Evolutionary conservation across 441 rosid genomes (phyloP).

Genomic region (Croton setiger): DNA sequence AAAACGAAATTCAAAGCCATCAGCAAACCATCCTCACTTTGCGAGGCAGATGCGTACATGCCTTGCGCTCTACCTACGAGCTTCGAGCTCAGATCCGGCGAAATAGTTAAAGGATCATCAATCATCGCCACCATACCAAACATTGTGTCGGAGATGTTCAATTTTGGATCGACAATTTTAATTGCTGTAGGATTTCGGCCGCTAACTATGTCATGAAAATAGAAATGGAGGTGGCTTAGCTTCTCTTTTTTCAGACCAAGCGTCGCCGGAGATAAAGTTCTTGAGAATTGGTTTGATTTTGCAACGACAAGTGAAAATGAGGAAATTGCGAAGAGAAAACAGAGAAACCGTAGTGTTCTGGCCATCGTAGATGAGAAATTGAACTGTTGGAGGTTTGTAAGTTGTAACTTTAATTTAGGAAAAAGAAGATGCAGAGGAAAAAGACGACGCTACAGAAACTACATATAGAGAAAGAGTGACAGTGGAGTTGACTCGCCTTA

Average conservation of each 20-base stretch:
- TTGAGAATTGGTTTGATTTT: conserved; percentile 22
- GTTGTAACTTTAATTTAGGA: too few relatives aligned
- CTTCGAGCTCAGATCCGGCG: conserved; percentile 34
- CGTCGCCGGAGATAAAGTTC: conserved; percentile 12
- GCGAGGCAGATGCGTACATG: conserved; percentile 38
- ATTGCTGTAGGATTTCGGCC: conserved; percentile 39
- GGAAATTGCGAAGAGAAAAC: neutral
- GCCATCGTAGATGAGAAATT: neutral
- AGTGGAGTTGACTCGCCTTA: too few relatives aligned
- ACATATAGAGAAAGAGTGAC: too few relatives aligned
- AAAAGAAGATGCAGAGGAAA: too few relatives aligned
- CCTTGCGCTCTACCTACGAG: conserved; percentile 47
- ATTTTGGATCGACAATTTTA: conserved; percentile 23
- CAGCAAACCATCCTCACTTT: conserved; percentile 27
- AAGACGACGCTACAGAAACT: too few relatives aligned
- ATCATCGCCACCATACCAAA: conserved; percentile 38
- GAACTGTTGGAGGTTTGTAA: too few relatives aligned
- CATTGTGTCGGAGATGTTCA: conserved; percentile 7
- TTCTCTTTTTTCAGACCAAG: conserved; percentile 34
- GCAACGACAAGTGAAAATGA: neutral
- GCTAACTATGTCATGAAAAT: conserved; percentile 20
- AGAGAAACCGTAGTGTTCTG: neutral
- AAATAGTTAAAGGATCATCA: conserved; percentile 40
- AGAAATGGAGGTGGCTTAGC: conserved; percentile 43
- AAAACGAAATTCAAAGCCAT: conserved; percentile 45